phyloP scores from a whole-genome alignment of 2,329 filamentous ascomycete genomes.

The Aspergillus awamori region DNA sequence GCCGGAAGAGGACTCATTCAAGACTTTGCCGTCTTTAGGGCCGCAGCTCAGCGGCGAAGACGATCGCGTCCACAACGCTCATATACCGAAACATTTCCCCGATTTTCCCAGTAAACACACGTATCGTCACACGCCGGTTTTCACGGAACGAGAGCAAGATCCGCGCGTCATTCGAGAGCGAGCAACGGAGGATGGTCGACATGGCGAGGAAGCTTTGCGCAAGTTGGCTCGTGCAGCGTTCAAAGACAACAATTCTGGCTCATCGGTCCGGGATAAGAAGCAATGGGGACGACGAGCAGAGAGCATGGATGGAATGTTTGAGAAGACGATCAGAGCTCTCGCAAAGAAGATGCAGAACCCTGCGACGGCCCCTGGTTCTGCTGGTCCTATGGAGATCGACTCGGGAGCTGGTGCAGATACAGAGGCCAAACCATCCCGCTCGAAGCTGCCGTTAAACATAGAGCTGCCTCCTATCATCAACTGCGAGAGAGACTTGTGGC shows the following conservation, averaged over 20 bases:
- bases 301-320: conserved; percentile 56
- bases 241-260: conserved; percentile 45
- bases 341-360: conserved; percentile 44
- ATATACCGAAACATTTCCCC: conserved; percentile 65
- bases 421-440: conserved; percentile 28
- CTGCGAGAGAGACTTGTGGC: conserved; percentile 62
- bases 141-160: conserved; percentile 61
- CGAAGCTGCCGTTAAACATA: conserved; percentile 36
- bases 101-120: conserved; percentile 66
- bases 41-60: conserved; percentile 53
- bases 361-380: conserved; percentile 25
- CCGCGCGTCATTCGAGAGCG: conserved; percentile 62
- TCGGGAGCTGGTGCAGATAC: conserved; percentile 27
- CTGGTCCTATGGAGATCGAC: conserved; percentile 37
- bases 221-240: conserved; percentile 59
- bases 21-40: conserved; percentile 51
- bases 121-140: conserved; percentile 63
- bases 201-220: conserved; percentile 66
- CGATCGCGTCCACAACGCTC: conserved; percentile 51
- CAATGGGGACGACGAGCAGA: conserved; percentile 42
- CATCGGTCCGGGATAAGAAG: conserved; percentile 45
- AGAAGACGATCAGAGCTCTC: conserved; percentile 59
- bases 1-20: conserved; percentile 41
- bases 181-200: conserved; percentile 66
- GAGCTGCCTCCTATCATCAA: conserved; percentile 60